Evolutionary conservation across 164 flowering plant genomes (phyloP), one percentile per base, ranked within the genome.

Genomic region (Vitis labrusca): DNA sequence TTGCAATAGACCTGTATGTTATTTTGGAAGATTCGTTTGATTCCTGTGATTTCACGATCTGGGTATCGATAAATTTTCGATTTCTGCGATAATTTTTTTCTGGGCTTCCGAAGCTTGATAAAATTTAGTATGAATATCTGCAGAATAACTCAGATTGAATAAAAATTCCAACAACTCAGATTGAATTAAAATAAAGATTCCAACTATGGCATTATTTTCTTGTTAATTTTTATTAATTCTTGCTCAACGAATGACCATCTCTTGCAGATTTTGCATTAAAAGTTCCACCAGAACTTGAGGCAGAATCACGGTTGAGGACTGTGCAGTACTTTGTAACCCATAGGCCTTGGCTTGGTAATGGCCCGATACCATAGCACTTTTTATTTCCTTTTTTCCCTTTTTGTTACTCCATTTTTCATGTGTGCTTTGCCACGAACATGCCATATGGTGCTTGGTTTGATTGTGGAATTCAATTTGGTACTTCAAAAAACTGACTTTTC

Each of bases 291-390:
- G 95, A 89, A 64, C 81, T 90, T 8, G 90, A 86, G 61, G 67
- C 88, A 16, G 80, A 81, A 60, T 74, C 78, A 69, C 75, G 81
- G 58, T 62, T 83, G 78, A 87, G 85, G 78, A 78, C 86, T 14
- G 77, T 82, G 51, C 85, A 80, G 62, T 89, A 85, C 78, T 77
- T 79, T 27, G 66, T 85, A 10, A 88, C 91, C 9, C 84, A 77
- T 14, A 81, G 98, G 67, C 98, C 95, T 1, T 93, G 97, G 98
- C 93, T 93, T 64, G 97, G 98, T 92, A 87, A 65, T 75, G 63
- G 47, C 19, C 50, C 59, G n/a, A 10, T 68, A 59, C 30, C 27
- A 1, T 17, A 54, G 6, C n/a, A 9, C 16, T 27, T 5, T 23
- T 23, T 23, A 23, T 23, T 23, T 23, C 27, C 27, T 23, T 23